Base-by-base conservation (phyloP, 2,329 filamentous ascomycete genomes). In the Pestalotiopsis sp. region DNA sequence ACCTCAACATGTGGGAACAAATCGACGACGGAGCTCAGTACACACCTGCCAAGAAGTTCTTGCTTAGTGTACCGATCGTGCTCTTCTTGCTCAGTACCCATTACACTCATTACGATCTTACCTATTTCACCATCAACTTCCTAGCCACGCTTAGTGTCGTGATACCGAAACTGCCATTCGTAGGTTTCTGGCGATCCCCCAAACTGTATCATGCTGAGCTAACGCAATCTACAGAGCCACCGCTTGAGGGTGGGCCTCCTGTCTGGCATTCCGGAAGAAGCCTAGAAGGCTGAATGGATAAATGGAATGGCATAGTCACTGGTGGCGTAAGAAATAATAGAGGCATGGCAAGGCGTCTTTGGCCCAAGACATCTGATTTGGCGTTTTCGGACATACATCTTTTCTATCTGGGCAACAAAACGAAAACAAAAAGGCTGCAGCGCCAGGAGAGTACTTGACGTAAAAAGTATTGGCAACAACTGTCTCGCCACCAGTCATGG, bases 1-100 rank as follows among this genome's bases (percentile, higher is more conserved):
- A 99, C 82, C 88, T 99, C 78, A 99, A 98, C 85, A 98, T 99
- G 96, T 99, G 96, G 96, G 96, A 99, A 85, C 96, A 99, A 84
- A 99, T 99, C 80, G 96, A 99, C 85, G 97, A 98, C 77, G 96
- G 96, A 61, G 96, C 96, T 75, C 96, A 99, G 81, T 99, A 98
- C 84, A 99, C 96, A 0, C 96, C 96, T 4, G 93, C 96, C 73
- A 99, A 99, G 87, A 99, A 99, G 83, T 99, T 99, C 78, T 86
- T 99, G 69, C 90, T 98, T 75, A 94, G 92, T 77, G 95, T 98
- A 41, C 96, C 96, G 52, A 97, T 99, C 76, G 88, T 95, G 72
- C 88, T 99, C 72, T 99, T 99, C 81, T 88, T 99, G 68, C 86
- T 98, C 76, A 98, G 95, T 87, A 99, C 96, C 27, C 96, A 99